phyloP scores from a whole-genome alignment of 208 protist genomes.

The Entamoeba histolytica region DNA sequence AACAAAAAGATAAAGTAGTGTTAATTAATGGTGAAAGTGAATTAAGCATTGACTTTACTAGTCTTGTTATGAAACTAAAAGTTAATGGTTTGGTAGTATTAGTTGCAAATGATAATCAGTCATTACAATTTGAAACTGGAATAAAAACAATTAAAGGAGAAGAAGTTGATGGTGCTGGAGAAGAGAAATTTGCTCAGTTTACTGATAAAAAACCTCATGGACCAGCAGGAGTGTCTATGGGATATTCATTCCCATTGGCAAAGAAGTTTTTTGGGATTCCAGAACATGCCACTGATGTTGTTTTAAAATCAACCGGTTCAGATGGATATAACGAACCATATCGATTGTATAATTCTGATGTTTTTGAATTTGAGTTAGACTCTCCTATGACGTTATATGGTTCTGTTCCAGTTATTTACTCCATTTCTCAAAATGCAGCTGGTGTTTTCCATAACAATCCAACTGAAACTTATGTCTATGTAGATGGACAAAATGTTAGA shows the following conservation, averaged over 20 bases:
- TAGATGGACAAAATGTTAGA: neutral
- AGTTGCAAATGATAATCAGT: neutral
- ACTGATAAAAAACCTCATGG: neutral
- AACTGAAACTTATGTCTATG: neutral
- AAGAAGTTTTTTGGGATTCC: neutral
- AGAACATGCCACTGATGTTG: neutral
- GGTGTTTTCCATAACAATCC: slow-evolving; percentile 1
- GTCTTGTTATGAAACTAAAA: neutral
- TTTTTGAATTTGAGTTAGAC: slow-evolving; percentile 2
- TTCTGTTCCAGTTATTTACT: neutral
- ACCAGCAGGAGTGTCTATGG: neutral
- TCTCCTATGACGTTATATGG: slow-evolving; percentile 2
- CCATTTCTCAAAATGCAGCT: neutral
- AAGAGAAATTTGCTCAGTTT: neutral
- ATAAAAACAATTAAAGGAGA: neutral
- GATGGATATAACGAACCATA: neutral
- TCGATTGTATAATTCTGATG: neutral
- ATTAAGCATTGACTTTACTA: neutral
- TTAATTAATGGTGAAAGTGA: neutral
- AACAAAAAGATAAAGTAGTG: neutral
- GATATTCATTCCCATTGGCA: neutral
- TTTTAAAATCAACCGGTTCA: neutral
- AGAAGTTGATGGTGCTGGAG: neutral
- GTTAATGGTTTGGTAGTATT: neutral
- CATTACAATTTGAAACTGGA: neutral